Evolutionary conservation across 2,329 filamentous ascomycete genomes (phyloP), one percentile per base, ranked within the genome.

Genomic region (Mollisiaceae sp.): DNA sequence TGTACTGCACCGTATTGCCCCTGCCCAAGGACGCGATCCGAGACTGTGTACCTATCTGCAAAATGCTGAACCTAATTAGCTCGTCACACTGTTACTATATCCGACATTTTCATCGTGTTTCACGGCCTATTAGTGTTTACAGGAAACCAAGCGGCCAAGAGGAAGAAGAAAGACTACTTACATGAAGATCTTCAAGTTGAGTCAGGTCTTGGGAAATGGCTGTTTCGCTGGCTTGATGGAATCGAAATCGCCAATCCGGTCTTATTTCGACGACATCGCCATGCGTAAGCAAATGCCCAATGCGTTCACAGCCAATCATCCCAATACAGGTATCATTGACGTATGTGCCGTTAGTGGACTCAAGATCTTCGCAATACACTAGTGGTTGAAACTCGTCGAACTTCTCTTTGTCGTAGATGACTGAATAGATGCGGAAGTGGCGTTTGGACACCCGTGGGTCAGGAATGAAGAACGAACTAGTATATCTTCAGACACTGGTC

Each of bases 301-400:
- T 65, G 32, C 68, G 64, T 18, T 74, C 71, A 20, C 55, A 59
- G 3, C 66, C 72, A 1, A 80, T 78, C 15, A 80, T 76, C 45
- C 82, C 84, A 62, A 86, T 80, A 18, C 79, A 75, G 0, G 72
- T 58, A 0, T 75, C 78, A 64, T 87, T 85, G 43, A 88, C 80
- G 60, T 78, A 82, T 0, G 85, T 87, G 2, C 85, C 85, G 62
- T 83, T 83, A 18, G 76, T 77, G 4, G 85, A 87, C 60, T 82
- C 81, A 27, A 82, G 80, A 69, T 88, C 86, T 15, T 85, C 82
- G 35, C 86, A 83, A 67, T 86, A 88, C 47, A 87, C 74, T 62
- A 85, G 75, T 4, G 78, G 77, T 15, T 71, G 73, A 24, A 70
- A 64, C 11, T 68, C 60, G 36, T 38, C 35, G 5, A 63, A 35